Percentiles rank a stretch among this genome's conserved stretches.
phyloP scores from a whole-genome alignment of 306 rosid genomes.

The Clitoria ternatea region DNA sequence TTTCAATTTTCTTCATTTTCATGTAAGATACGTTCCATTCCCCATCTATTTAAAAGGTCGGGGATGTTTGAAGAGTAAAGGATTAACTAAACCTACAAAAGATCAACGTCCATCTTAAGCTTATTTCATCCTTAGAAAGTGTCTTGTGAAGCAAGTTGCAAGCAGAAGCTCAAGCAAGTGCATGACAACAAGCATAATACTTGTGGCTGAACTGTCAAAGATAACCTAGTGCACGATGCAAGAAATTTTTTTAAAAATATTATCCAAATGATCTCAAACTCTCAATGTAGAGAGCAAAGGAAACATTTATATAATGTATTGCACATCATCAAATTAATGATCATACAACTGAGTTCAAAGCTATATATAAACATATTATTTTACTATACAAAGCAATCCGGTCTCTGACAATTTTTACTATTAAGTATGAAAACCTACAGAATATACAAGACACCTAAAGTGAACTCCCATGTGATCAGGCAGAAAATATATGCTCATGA shows the following conservation, averaged over 20 bases:
- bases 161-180: background rate
- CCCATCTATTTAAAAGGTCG: background rate
- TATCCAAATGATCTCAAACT: background rate
- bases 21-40: background rate
- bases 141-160: background rate
- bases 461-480: slow-evolving; percentile 23
- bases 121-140: background rate
- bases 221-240: background rate
- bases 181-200: background rate
- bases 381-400: slow-evolving; percentile 16
- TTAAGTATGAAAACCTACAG: slow-evolving; percentile 19
- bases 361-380: slow-evolving; percentile 18
- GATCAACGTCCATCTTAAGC: background rate
- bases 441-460: slow-evolving; percentile 43
- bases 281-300: background rate
- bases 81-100: background rate
- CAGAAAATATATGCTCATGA: slow-evolving; percentile 32
- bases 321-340: slow-evolving; percentile 25
- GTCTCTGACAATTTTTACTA: background rate
- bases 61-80: background rate
- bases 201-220: background rate
- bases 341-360: slow-evolving; percentile 16
- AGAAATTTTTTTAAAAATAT: background rate
- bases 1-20: background rate
- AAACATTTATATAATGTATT: slow-evolving; percentile 2